Conservation (phyloP, 192 early-diverging fungal species). For the Glomus cerebriforme region DNA sequence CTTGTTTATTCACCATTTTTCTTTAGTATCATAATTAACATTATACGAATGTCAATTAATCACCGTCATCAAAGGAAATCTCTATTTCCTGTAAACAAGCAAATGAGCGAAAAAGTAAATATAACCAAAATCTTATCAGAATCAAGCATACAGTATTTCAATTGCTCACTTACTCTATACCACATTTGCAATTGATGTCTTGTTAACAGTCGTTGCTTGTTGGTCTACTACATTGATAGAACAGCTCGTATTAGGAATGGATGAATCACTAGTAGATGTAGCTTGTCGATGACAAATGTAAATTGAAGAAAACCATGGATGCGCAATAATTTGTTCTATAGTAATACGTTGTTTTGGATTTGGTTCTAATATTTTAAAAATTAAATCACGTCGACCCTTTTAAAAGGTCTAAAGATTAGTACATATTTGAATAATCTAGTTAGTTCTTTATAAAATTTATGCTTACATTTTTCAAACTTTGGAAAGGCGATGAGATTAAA, state of each 20-base stretch:
- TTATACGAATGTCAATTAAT: too few species aligned
- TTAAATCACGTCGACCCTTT: constrained; percentile 7
- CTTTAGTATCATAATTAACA: too few species aligned
- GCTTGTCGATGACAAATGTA: not conserved
- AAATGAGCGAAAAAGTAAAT: too few species aligned
- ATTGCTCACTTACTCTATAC: not conserved
- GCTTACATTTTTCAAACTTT: constrained; percentile 17
- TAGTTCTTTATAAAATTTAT: not conserved
- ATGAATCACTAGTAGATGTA: not conserved
- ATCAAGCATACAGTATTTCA: too few species aligned
- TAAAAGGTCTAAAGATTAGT: not conserved
- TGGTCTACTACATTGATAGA: not conserved
- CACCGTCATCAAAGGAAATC: too few species aligned
- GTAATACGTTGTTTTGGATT: constrained; percentile 20
- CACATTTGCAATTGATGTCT: not conserved
- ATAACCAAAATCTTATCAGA: too few species aligned
- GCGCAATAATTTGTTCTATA: constrained; percentile 6
- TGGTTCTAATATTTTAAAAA: constrained; percentile 22
- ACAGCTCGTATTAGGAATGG: not conserved
- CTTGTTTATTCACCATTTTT: too few species aligned
- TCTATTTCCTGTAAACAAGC: too few species aligned
- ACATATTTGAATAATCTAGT: not conserved
- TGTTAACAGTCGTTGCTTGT: not conserved
- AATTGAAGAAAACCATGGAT: constrained; percentile 7
- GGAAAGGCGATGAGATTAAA: not conserved